A percentile compares a stretch with the other conserved stretches of the same genome.
Evolutionary conservation across 2,329 filamentous ascomycete species (phyloP).

Genomic region (Fusarium continuum): DNA sequence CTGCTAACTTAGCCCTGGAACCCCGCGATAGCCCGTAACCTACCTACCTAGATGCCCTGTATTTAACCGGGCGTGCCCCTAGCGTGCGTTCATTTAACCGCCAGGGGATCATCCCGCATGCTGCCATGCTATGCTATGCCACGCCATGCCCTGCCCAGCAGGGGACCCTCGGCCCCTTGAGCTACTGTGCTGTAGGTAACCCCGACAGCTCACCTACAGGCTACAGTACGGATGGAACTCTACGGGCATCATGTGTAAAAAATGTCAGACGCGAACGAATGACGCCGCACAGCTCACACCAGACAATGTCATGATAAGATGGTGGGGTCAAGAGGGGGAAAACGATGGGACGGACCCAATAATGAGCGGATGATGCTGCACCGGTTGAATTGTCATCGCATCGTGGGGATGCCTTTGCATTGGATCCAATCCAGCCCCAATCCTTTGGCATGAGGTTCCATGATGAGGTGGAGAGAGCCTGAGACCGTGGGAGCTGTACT

Average conservation of each 20-base stretch:
- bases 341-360: neutral
- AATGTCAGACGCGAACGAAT: constrained; percentile 30
- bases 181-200: too few relatives aligned
- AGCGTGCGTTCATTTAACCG: constrained; percentile 18
- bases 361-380: neutral
- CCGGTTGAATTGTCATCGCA: constrained; percentile 36
- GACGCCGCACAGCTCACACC: constrained; percentile 9
- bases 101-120: constrained; percentile 27
- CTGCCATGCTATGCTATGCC: neutral
- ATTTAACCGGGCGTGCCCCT: constrained; percentile 36
- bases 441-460: constrained; percentile 25
- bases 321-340: constrained; percentile 40
- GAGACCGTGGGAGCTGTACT: constrained; percentile 5
- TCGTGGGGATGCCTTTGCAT: constrained; percentile 1
- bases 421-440: too few relatives aligned
- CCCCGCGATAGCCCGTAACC: too few relatives aligned
- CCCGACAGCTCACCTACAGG: too few relatives aligned
- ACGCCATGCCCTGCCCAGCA: too few relatives aligned
- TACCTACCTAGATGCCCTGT: too few relatives aligned
- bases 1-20: too few relatives aligned
- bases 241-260: constrained; percentile 1
- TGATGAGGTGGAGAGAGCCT: constrained; percentile 34
- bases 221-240: constrained; percentile 16
- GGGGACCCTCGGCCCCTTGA: constrained; percentile 10
- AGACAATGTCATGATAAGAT: constrained; percentile 29